Base-by-base conservation (phyloP, 495 filamentous ascomycete species). In the Penicillium samsonianum region DNA sequence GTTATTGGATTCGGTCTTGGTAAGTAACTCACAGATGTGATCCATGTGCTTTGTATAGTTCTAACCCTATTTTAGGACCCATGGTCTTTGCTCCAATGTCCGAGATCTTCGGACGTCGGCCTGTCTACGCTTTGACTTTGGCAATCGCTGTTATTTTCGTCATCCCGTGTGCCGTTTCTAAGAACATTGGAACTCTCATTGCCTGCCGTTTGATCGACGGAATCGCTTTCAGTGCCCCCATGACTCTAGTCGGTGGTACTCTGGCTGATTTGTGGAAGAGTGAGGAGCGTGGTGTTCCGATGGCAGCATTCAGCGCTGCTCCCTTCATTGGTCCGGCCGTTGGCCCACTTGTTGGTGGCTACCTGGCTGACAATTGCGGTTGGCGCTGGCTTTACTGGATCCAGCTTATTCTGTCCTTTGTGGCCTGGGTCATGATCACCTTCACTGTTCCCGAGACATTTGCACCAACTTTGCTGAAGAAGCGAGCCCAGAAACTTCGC, bases 301-400 rank as follows among this genome's bases (percentile, higher is more conserved):
- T 93, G 89, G 89, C 89, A n/a, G 87, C 88, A 30, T 93, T 92
- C 72, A 85, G 81, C 26, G 88, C 89, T 26, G 89, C 88, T 28
- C 90, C 90, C 0, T 90, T 92, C 64, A 76, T 91, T 31, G 90
- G 89, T 4, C 89, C 89, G 42, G 89, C 88, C 6, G 82, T 83
- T 58, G 80, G 85, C 68, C 90, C 90, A 10, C 80, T 95, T 7
- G 79, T 86, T 23, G 90, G 90, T 69, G 90, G 90, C 41, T 91
- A 85, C 69, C 72, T 94, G 6, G 77, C 79, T 12, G 86, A 90
- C 61, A 80, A 80, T 4, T 73, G 74, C 0, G 87, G 87, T 50
- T 95, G 90, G 90, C 76, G 88, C 55, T 95, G 90, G 90, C 78
- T 93, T 3, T 93, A 92, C 76, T 92, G 89, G 89, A 78, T 92